Evolutionary conservation across 2,329 filamentous ascomycete species (phyloP).

Genomic region (Fusarium odoratissimum): DNA sequence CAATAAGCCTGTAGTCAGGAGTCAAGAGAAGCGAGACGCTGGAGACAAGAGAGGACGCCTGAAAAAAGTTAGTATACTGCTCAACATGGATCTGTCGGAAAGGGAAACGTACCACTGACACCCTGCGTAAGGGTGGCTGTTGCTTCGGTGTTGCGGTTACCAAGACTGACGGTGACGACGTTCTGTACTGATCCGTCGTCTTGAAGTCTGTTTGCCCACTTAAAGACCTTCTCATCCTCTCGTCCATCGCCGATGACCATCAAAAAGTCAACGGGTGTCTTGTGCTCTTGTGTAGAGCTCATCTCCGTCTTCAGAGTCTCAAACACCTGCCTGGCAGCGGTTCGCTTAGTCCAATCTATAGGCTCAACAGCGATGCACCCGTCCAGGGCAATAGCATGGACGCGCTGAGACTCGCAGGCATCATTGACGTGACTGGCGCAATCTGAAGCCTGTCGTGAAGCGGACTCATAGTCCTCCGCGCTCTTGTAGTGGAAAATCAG

Average conservation of each 20-base stretch:
- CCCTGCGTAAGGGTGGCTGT: constrained; percentile 88
- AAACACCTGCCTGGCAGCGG: constrained; percentile 81
- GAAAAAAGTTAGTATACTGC: not conserved
- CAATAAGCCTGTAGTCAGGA: constrained; percentile 29
- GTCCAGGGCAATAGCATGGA: constrained; percentile 85
- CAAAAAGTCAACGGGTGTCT: constrained; percentile 79
- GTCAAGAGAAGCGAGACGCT: constrained; percentile 52
- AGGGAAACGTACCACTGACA: constrained; percentile 77
- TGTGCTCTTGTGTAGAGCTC: constrained; percentile 44
- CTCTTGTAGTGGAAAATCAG: constrained; percentile 91
- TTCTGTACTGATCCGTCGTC: constrained; percentile 69
- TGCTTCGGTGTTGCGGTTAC: constrained; percentile 88
- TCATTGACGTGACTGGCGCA: constrained; percentile 97
- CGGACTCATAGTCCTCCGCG: constrained; percentile 80
- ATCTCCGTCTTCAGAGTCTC: constrained; percentile 62
- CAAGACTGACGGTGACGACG: constrained; percentile 87
- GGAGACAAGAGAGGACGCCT: constrained; percentile 59
- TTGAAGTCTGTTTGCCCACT: constrained; percentile 86
- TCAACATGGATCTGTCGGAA: no score
- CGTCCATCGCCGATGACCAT: constrained; percentile 91
- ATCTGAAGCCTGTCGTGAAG: constrained; percentile 84
- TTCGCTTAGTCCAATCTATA: constrained; percentile 87
- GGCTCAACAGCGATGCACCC: constrained; percentile 87
- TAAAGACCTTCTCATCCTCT: constrained; percentile 93
- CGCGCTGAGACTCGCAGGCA: constrained; percentile 83